These are phyloP conservation scores for Crucihimalaya himalaica DNA, from an alignment of 345 rosid species.

Conservation along the genomic window DNA sequence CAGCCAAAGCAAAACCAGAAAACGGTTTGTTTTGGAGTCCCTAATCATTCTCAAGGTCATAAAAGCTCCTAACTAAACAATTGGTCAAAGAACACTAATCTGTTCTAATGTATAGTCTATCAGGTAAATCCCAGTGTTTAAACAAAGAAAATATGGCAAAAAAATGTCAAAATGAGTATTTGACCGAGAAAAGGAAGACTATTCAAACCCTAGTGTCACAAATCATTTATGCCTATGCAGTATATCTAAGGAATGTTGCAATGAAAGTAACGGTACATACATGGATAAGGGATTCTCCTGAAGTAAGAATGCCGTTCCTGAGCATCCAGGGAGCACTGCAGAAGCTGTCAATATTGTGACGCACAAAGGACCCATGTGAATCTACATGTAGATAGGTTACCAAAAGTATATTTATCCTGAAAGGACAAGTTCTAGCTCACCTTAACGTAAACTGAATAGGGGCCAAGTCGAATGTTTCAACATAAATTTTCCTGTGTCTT, in stretches of 20 bases:
- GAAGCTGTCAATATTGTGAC: conserved; percentile 62
- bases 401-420: conserved; percentile 16
- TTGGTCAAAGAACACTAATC: conserved; percentile 1
- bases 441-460: conserved; percentile 78
- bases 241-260: not conserved
- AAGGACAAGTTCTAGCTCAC: conserved; percentile 42
- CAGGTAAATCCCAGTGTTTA: conserved; percentile 11
- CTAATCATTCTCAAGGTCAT: not conserved
- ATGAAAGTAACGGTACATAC: conserved; percentile 51
- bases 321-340: conserved; percentile 94
- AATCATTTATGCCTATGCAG: conserved; percentile 1
- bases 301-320: conserved; percentile 68
- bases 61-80: conserved; percentile 7
- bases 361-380: conserved; percentile 29
- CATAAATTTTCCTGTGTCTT: conserved; percentile 79
- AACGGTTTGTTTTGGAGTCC: conserved; percentile 1
- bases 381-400: conserved; percentile 27
- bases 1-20: conserved; percentile 6
- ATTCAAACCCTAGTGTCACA: conserved; percentile 1
- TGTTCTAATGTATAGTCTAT: conserved; percentile 7
- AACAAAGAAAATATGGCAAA: not conserved
- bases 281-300: conserved; percentile 84
- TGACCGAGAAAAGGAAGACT: conserved; percentile 7
- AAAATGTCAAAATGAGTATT: not conserved
- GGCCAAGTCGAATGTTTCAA: conserved; percentile 78